Base-by-base conservation (phyloP, 2,329 filamentous ascomycete genomes). In the Emmonsiellopsis sp. region DNA sequence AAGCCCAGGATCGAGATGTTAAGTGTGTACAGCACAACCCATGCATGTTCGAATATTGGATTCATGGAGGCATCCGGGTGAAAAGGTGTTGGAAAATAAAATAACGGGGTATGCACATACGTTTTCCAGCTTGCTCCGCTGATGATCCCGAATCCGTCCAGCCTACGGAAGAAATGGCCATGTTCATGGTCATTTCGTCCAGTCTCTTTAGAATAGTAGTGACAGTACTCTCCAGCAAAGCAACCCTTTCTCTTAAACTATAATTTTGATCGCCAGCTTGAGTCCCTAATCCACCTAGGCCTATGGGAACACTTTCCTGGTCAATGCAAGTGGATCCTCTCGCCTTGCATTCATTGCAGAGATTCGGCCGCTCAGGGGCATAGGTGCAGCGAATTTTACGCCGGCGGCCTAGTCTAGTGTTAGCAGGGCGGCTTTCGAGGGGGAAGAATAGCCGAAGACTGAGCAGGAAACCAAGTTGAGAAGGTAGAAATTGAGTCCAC, bases 301-400 rank as follows among this genome's bases (percentile, higher is more conserved):
- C 52, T 11, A 64, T 51, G 27, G 62, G 61, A 11, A 62, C 65
- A 60, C 67, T 61, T 54, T 72, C 68, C 57, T 73, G 71, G 47
- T 70, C 68, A 45, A 71, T 64, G 55, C 71, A 73, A 33, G 61
- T 62, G 6, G 64, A 66, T 2, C 70, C 69, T 51, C 70, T 58
- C 17, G 67, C 58, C 53, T 67, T 66, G 55, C 71, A 73, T 59
- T 73, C 71, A 55, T 70, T 71, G 60, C 71, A 73, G 27, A 63
- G 53, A 17, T 62, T 63, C 4, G 63, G 61, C 36, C 65, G 59
- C 46, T 64, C 63, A 11, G 64, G 52, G 47, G 65, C 62, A 42
- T 66, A 71, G n/a, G 67, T 71, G 54, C 71, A 73, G 53, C 70
- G 69, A 53, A 72, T 72, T 55, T 73, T 73, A 42, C 71, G 66